Percentiles rank a stretch among this genome's conserved stretches.
These are phyloP conservation scores for Sporothrix variecibatus DNA, from an alignment of 2,329 filamentous ascomycete genomes.

Conservation along the genomic window DNA sequence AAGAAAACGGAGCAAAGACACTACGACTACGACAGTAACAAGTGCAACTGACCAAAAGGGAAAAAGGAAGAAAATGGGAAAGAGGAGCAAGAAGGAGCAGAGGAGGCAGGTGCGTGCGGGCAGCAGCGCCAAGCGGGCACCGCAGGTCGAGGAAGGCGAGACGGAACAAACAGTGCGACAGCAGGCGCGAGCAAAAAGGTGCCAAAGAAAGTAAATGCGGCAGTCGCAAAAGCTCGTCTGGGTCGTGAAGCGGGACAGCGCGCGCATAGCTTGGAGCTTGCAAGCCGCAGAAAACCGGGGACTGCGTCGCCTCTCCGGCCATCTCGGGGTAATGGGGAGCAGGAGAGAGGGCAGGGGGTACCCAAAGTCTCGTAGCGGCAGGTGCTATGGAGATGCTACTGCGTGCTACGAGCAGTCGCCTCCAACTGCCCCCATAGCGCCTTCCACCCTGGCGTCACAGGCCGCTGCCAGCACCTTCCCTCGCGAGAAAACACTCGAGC, in stretches of 20 bases:
- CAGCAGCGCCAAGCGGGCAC: neutral
- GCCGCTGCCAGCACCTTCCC: neutral
- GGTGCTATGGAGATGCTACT: neutral
- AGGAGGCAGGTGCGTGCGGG: neutral
- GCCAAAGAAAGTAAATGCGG: neutral
- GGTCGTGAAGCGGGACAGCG: constrained; percentile 14
- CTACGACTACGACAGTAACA: neutral
- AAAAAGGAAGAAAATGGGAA: neutral
- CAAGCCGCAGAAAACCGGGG: constrained; percentile 24
- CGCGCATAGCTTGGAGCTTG: neutral
- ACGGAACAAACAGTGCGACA: neutral
- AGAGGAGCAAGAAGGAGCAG: neutral
- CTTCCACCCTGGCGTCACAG: neutral
- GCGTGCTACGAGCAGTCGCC: constrained; percentile 1
- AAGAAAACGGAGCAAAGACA: neutral
- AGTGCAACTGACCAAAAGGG: neutral
- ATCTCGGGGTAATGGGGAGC: constrained; percentile 26
- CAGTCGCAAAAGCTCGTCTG: constrained; percentile 10
- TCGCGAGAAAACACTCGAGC: neutral
- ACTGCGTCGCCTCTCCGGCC: constrained; percentile 17
- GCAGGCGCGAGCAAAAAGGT: neutral
- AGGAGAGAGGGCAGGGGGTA: neutral
- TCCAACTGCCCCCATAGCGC: constrained; percentile 14
- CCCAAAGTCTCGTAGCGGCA: neutral
- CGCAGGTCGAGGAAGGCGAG: neutral